Conservation (phyloP, 768 basidiomycete species). For the Leccinum longicurvipes region DNA sequence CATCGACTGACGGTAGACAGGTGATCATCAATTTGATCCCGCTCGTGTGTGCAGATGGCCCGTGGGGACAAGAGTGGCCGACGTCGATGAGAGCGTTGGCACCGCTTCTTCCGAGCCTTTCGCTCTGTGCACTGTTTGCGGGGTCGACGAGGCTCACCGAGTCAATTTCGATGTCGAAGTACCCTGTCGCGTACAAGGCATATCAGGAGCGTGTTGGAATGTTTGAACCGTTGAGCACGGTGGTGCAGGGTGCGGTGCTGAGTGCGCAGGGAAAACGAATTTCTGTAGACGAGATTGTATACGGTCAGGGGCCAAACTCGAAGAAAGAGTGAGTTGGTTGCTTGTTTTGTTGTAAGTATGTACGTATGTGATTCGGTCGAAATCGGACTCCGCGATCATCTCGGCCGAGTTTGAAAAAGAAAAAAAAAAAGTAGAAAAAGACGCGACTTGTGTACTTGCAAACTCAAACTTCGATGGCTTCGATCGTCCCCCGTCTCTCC, state of each 20-base stretch:
- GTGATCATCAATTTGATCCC: conserved; percentile 69
- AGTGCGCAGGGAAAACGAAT: conserved; percentile 35
- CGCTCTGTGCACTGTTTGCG: conserved; percentile 69
- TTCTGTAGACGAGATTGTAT: conserved; percentile 42
- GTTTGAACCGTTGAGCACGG: conserved; percentile 57
- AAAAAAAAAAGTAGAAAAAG: conserved; percentile 11
- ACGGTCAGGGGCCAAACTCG: conserved; percentile 32
- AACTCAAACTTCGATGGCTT: conserved; percentile 47
- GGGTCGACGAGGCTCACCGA: conserved; percentile 81
- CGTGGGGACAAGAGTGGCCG: conserved; percentile 21
- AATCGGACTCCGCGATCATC: background rate
- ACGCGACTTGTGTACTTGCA: background rate
- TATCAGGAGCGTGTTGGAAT: conserved; percentile 81
- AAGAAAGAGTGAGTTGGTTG: conserved; percentile 18
- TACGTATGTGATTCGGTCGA: conserved; percentile 8
- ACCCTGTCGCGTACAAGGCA: conserved; percentile 61
- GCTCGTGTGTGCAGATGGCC: conserved; percentile 42
- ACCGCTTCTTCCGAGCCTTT: conserved; percentile 52
- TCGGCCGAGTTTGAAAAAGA: conserved; percentile 13
- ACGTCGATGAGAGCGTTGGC: conserved; percentile 28
- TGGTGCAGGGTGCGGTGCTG: conserved; percentile 42
- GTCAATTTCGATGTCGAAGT: conserved; percentile 71
- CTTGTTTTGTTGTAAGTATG: background rate
- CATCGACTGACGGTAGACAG: conserved; percentile 34
- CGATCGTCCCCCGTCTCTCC: conserved; percentile 58